phyloP scores from a whole-genome alignment of 2,329 filamentous ascomycete species.

The Pseudogymnoascus sp. region DNA sequence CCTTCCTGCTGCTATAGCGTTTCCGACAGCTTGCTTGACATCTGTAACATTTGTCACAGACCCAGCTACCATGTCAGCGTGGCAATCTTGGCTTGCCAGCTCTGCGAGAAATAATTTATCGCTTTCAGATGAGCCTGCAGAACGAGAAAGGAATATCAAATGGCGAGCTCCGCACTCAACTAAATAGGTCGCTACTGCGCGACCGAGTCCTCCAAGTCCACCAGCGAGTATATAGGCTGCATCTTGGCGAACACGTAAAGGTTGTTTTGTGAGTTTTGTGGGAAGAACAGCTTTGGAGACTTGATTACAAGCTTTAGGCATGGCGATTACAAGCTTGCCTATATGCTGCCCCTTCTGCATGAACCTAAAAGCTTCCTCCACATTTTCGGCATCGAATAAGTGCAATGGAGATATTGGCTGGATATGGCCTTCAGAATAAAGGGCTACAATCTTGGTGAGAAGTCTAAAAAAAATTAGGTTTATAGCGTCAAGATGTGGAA shows the following conservation, averaged over 20 bases:
- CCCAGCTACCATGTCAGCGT: constrained; percentile 14
- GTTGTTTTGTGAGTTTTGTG: neutral
- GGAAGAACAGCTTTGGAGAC: neutral
- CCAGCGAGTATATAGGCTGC: constrained; percentile 32
- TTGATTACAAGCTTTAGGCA: constrained; percentile 17
- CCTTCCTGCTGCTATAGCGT: neutral
- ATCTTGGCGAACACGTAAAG: neutral
- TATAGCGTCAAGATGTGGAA: neutral
- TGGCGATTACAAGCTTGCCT: constrained; percentile 34
- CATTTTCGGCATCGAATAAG: constrained; percentile 29
- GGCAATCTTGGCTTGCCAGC: constrained; percentile 15
- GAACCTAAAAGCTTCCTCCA: constrained; percentile 16
- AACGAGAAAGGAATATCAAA: constrained; percentile 31
- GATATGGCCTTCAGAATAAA: constrained; percentile 12
- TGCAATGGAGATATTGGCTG: constrained; percentile 24
- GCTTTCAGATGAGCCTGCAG: constrained; percentile 14
- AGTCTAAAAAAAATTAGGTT: neutral
- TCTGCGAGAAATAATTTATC: constrained; percentile 15
- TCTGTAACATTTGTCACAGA: constrained; percentile 14
- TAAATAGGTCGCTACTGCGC: constrained; percentile 30
- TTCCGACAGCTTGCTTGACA: constrained; percentile 10
- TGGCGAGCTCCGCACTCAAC: constrained; percentile 30
- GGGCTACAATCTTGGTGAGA: constrained; percentile 4
- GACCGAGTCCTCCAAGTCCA: constrained; percentile 35
- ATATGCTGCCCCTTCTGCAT: constrained; percentile 36